These are phyloP conservation scores for Ceratocystis albifundus DNA, from an alignment of 2,329 filamentous ascomycete species.

Conservation along the genomic window DNA sequence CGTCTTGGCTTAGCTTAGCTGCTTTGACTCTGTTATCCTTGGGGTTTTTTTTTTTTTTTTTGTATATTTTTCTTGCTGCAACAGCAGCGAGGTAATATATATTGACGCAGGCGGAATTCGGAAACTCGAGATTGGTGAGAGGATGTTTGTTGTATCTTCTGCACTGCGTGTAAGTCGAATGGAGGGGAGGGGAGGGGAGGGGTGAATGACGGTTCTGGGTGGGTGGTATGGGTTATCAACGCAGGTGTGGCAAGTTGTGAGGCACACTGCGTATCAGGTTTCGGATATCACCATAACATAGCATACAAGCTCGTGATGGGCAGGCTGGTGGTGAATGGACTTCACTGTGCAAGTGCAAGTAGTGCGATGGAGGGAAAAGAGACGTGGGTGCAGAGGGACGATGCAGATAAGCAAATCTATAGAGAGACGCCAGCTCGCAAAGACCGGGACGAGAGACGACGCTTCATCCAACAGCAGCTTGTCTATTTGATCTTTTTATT, in stretches of 20 bases:
- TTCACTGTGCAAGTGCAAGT: not conserved
- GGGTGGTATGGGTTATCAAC: not conserved
- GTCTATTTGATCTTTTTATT: not conserved
- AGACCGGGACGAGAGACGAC: not conserved
- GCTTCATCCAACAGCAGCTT: not conserved
- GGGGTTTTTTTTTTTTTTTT: too few relatives aligned
- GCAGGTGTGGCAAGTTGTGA: not conserved
- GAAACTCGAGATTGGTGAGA: too few relatives aligned
- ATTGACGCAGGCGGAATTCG: not conserved
- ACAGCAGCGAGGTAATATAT: not conserved
- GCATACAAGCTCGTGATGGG: not conserved
- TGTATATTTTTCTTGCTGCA: not conserved
- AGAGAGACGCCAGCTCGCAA: not conserved
- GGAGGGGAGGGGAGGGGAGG: not conserved
- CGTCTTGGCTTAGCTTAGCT: not conserved
- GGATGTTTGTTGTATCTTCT: too few relatives aligned
- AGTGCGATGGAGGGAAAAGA: not conserved
- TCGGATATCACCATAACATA: not conserved
- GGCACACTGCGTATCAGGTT: conserved; percentile 3
- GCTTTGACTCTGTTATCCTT: not conserved
- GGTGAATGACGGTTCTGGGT: too few relatives aligned
- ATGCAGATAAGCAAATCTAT: not conserved
- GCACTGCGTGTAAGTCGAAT: not conserved
- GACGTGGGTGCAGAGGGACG: not conserved
- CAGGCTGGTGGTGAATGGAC: not conserved